Conservation (phyloP, 208 protist species). For the Trypanosoma platydactyli region DNA sequence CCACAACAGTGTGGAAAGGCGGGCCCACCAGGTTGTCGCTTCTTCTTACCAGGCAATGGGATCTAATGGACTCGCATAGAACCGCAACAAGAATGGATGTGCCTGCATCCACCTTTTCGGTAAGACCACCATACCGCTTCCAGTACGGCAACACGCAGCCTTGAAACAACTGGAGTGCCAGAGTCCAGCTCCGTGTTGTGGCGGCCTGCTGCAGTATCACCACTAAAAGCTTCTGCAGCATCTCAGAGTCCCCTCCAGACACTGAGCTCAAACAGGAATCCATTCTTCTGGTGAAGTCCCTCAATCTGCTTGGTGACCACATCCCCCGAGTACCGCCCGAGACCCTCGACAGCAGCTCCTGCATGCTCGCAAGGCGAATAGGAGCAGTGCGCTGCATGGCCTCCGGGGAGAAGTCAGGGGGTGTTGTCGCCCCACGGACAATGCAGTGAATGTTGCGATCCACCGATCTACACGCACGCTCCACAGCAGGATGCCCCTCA, state of each 20-base stretch:
- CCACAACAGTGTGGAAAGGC: constrained; percentile 19
- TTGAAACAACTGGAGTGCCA: constrained; percentile 17
- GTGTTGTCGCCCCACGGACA: constrained; percentile 31
- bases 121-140: background rate
- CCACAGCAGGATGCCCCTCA: constrained; percentile 11
- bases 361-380: constrained; percentile 1
- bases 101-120: background rate
- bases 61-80: constrained; percentile 29
- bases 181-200: background rate
- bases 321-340: background rate
- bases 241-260: constrained; percentile 4
- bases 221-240: constrained; percentile 4
- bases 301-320: background rate
- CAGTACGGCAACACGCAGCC: constrained; percentile 8
- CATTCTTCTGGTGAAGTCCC: constrained; percentile 4
- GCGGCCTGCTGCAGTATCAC: constrained; percentile 12
- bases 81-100: constrained; percentile 20
- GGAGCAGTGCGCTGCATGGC: constrained; percentile 15
- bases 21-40: background rate
- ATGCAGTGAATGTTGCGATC: constrained; percentile 34
- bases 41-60: background rate
- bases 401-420: constrained; percentile 23
- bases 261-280: background rate
- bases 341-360: background rate
- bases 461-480: constrained; percentile 18